Conservation (phyloP, 2,329 filamentous ascomycete genomes). For the Cladosporium sp. region DNA sequence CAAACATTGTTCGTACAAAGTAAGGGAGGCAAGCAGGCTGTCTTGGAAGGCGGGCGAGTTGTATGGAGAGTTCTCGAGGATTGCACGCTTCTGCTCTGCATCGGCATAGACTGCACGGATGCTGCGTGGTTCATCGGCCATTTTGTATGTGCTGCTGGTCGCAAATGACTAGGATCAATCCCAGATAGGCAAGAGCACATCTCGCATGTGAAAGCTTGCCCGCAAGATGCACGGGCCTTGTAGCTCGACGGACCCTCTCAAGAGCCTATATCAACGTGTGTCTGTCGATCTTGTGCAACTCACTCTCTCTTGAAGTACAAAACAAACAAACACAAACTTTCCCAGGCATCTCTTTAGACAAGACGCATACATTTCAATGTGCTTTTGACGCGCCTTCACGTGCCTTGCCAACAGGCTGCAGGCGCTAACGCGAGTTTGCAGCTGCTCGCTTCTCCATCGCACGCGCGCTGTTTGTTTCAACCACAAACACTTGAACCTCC, state of each 20-base stretch:
- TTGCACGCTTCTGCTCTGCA: constrained; percentile 57
- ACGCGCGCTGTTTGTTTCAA: constrained; percentile 13
- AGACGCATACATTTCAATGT: background rate
- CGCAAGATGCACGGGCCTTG: background rate
- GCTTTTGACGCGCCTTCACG: background rate
- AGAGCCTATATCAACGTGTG: background rate
- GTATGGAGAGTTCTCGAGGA: constrained; percentile 64
- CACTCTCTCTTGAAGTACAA: background rate
- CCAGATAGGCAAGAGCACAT: constrained; percentile 6
- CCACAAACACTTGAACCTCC: constrained; percentile 10
- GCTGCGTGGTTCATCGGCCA: constrained; percentile 52
- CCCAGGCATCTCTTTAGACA: too few relatives aligned
- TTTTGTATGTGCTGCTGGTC: background rate
- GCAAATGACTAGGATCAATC: constrained; percentile 2
- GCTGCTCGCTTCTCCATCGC: background rate
- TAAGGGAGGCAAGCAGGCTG: constrained; percentile 65
- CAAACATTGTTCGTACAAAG: constrained; percentile 71
- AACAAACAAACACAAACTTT: background rate
- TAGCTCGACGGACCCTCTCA: background rate
- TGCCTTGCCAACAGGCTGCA: background rate
- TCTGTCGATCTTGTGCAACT: background rate
- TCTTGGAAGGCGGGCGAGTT: constrained; percentile 67
- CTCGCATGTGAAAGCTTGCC: constrained; percentile 2
- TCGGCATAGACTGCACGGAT: constrained; percentile 53
- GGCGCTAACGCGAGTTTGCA: background rate